phyloP scores from a whole-genome alignment of 2,329 filamentous ascomycete species.

The Davidsoniella virescens region DNA sequence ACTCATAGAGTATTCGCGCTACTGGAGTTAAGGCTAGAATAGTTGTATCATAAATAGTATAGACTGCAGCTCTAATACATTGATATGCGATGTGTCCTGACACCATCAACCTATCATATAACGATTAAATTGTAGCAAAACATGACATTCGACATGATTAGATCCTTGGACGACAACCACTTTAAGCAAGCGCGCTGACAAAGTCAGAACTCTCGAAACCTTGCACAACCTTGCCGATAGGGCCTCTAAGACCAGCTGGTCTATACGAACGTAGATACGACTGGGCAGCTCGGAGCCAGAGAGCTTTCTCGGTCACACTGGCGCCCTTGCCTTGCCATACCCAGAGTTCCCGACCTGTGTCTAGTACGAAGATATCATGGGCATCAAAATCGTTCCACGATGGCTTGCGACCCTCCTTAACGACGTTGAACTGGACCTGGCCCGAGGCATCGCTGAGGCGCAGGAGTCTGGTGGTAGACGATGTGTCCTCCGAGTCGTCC shows the following conservation, averaged over 20 bases:
- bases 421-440: slow-evolving; percentile 36
- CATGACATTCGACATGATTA: too few species aligned
- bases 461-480: slow-evolving; percentile 30
- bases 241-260: slow-evolving; percentile 15
- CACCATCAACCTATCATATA: too few species aligned
- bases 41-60: too few species aligned
- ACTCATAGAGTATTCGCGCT: slow-evolving; percentile 55
- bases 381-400: slow-evolving; percentile 34
- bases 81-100: too few species aligned
- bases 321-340: slow-evolving; percentile 48
- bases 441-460: slow-evolving; percentile 47
- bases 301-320: slow-evolving; percentile 39
- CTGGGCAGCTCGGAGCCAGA: slow-evolving; percentile 45
- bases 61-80: too few species aligned
- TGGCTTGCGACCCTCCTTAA: slow-evolving; percentile 37
- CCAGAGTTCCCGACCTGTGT: slow-evolving; percentile 43
- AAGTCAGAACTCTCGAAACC: slow-evolving; percentile 40
- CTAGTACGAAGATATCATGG: slow-evolving; percentile 45
- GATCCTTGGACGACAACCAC: neutral
- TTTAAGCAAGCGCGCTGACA: slow-evolving; percentile 25
- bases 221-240: slow-evolving; percentile 40
- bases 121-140: too few species aligned
- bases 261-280: slow-evolving; percentile 29
- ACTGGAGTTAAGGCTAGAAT: slow-evolving; percentile 44
- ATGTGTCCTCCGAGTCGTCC: slow-evolving; percentile 15